Base-by-base conservation (phyloP, 2,329 filamentous ascomycete genomes). In the Cladobotryum mycophilum region DNA sequence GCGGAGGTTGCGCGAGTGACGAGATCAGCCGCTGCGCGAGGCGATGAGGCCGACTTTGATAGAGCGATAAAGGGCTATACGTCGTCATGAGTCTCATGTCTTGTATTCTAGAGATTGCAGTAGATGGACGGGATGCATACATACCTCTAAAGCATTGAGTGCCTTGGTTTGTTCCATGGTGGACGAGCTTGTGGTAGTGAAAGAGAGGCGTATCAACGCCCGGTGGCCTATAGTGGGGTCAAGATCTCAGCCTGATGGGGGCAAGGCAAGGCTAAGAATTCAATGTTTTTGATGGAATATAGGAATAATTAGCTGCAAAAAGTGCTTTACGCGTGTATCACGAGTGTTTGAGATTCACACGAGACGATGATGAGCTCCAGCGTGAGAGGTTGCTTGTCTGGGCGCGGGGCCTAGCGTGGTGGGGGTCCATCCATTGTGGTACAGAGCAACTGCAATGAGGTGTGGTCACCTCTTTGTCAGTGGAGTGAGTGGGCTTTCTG, bases 1-100 rank as follows among this genome's bases (percentile, higher is more conserved):
- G 85, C 85, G n/a, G 89, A 90, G 46, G 90, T 97, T 55, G 91
- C 93, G 70, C 90, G 88, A 41, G 79, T 82, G 66, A 97, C 81
- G 48, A 97, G 81, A 66, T 96, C 90, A 63, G 88, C 85, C 40
- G 91, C 86, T 52, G 90, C 89, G 60, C 88, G 85, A 38, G 89
- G 85, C 11, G 90, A 89, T 6, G 82, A 88, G 55, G 89, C 89
- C 11, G 89, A 88, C 66, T 91, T 93, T 63, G 87, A 86, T 57
- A 96, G 86, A 47, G 87, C 86, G 53, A 99, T 75, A 73, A 92
- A 97, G n/a, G 91, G 90, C 76, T 96, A 75, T 11, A 78, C 1
- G 73, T 15, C 11, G 41, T 15, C n/a, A n/a, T 14, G 14, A 15
- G 14, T 17, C 42, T 36, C 13, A 17, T 25, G 30, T 40, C 4